A percentile compares a stretch with the other conserved stretches of the same genome.
phyloP scores from a whole-genome alignment of 176 grass and related monocot genomes.

The Aegilops tauschii region DNA sequence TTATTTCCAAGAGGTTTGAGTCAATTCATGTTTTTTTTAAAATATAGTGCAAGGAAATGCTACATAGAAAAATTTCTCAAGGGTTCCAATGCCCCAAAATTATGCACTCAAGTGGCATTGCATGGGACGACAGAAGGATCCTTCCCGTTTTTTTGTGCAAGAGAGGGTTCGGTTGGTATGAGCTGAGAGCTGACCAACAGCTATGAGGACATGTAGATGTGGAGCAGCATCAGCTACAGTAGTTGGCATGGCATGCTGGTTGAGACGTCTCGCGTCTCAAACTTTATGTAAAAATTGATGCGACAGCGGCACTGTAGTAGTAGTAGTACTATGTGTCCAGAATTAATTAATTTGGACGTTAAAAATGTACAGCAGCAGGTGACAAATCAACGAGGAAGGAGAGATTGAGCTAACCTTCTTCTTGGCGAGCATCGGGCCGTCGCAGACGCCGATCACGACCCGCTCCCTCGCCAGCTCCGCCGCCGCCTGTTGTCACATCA shows the following conservation, averaged over 20 bases:
- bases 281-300: not conserved
- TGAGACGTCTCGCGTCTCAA: not conserved
- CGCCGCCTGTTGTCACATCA: conserved; percentile 52
- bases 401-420: conserved; percentile 53
- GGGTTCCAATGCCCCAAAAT: too few species aligned
- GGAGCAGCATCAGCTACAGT: not conserved
- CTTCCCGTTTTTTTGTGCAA: not conserved
- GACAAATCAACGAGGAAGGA: not conserved
- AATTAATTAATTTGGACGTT: not conserved
- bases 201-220: not conserved
- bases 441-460: conserved; percentile 83
- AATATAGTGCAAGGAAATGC: too few species aligned
- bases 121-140: not conserved
- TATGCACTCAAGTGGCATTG: not conserved
- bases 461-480: conserved; percentile 64
- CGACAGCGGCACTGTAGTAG: too few species aligned
- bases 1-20: not conserved
- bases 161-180: not conserved
- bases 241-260: not conserved
- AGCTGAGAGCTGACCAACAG: not conserved
- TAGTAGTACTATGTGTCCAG: not conserved
- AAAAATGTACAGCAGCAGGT: not conserved
- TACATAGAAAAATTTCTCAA: too few species aligned
- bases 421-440: conserved; percentile 92
- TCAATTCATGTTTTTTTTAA: not conserved